phyloP scores from a whole-genome alignment of 306 rosid genomes.

The Morella rubra region DNA sequence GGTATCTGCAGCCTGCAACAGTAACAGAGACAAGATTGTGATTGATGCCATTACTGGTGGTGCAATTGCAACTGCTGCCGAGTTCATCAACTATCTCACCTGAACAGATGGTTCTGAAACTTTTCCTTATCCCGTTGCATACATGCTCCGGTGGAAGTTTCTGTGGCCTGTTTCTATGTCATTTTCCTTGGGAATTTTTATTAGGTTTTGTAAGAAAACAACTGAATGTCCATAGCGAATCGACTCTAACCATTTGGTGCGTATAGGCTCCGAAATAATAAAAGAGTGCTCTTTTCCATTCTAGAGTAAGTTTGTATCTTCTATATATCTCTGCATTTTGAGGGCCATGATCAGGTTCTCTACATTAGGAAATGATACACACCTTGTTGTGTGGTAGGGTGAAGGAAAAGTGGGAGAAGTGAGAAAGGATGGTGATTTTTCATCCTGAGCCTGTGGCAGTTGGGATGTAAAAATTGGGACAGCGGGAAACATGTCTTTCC shows the following conservation, averaged over 20 bases:
- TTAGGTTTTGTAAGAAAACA: constrained; percentile 4
- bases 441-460: too few species aligned
- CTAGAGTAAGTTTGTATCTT: not conserved
- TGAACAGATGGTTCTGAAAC: constrained; percentile 29
- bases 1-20: constrained; percentile 49
- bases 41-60: constrained; percentile 83
- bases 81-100: constrained; percentile 75
- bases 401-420: too few species aligned
- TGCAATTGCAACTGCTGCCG: constrained; percentile 90
- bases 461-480: too few species aligned
- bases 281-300: not conserved
- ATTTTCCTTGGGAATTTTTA: not conserved
- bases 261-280: too few species aligned
- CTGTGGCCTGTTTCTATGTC: constrained; percentile 15
- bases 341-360: not conserved
- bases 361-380: not conserved
- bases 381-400: too few species aligned
- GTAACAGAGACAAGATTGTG: constrained; percentile 49
- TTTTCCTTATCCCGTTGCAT: not conserved
- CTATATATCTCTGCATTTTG: not conserved
- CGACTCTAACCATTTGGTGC: not conserved
- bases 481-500: too few species aligned
- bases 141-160: not conserved
- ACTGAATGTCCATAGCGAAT: not conserved
- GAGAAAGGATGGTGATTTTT: too few species aligned